These are phyloP conservation scores for Alternaria dauci DNA, from an alignment of 2,329 filamentous ascomycete genomes.

Conservation along the genomic window DNA sequence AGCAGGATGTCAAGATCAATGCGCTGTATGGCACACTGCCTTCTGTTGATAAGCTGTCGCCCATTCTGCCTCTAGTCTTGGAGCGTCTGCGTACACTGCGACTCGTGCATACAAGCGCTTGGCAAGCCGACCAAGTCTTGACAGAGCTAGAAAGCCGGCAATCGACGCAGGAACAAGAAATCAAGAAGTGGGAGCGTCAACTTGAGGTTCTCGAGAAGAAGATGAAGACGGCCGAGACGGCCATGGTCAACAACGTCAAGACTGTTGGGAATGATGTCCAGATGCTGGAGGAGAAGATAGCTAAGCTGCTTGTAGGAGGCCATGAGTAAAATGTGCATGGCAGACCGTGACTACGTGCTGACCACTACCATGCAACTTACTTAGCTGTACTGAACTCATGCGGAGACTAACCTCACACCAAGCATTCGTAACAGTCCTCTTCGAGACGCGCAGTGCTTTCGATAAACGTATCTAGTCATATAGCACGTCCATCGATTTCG, in stretches of 20 bases:
- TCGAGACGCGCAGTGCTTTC: constrained; percentile 6
- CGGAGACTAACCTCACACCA: background rate
- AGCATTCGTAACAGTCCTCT: background rate
- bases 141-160: constrained; percentile 81
- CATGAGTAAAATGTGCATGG: constrained; percentile 9
- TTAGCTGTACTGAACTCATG: constrained; percentile 2
- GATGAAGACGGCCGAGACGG: constrained; percentile 72
- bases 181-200: constrained; percentile 85
- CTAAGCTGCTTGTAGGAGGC: constrained; percentile 41
- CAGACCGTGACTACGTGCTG: background rate
- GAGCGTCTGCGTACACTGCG: constrained; percentile 85
- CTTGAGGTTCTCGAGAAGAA: constrained; percentile 79
- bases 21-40: constrained; percentile 88
- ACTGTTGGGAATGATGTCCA: constrained; percentile 90
- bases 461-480: constrained; percentile 5
- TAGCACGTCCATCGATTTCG: constrained; percentile 12
- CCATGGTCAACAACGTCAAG: constrained; percentile 80
- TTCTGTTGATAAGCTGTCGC: constrained; percentile 85
- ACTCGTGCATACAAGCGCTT: constrained; percentile 86
- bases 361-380: background rate
- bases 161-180: constrained; percentile 80
- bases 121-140: constrained; percentile 78
- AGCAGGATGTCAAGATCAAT: constrained; percentile 87
- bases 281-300: constrained; percentile 80
- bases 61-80: constrained; percentile 83